Percentiles rank a stretch among this genome's conserved stretches.
Conservation (phyloP, 129 eudicot genomes). For the Escallonia herrerae region DNA sequence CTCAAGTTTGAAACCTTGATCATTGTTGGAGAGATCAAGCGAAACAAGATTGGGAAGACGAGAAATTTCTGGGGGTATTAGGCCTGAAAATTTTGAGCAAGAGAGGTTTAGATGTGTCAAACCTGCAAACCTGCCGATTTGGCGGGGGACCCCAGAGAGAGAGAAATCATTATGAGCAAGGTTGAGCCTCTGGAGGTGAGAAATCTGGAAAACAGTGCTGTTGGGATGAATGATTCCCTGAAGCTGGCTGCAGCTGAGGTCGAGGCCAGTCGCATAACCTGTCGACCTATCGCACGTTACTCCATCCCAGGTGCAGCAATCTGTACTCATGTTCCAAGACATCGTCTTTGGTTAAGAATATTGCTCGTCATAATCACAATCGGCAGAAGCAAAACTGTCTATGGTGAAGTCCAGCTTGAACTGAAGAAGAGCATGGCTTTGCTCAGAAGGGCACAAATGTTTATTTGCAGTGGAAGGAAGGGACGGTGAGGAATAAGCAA, state of each 20-base stretch:
- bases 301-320: conserved; percentile 1
- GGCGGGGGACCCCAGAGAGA: neutral
- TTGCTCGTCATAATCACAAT: neutral
- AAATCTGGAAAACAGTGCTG: neutral
- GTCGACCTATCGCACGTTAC: neutral
- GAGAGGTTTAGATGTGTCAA: neutral
- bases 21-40: conserved; percentile 2
- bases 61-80: neutral
- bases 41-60: neutral
- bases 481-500: neutral
- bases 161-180: neutral
- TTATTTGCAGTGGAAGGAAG: neutral
- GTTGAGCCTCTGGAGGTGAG: conserved; percentile 4
- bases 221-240: neutral
- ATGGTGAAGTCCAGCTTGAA: conserved; percentile 5
- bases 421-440: neutral
- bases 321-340: neutral
- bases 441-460: conserved; percentile 4
- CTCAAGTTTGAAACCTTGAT: neutral
- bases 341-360: neutral
- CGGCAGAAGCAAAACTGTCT: neutral
- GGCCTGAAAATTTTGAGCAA: neutral
- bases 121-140: neutral
- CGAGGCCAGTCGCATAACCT: neutral
- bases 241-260: conserved; percentile 1